Evolutionary conservation across 2,329 filamentous ascomycete species (phyloP), one percentile per base, ranked within the genome.

Genomic region (Trichoderma gracile): DNA sequence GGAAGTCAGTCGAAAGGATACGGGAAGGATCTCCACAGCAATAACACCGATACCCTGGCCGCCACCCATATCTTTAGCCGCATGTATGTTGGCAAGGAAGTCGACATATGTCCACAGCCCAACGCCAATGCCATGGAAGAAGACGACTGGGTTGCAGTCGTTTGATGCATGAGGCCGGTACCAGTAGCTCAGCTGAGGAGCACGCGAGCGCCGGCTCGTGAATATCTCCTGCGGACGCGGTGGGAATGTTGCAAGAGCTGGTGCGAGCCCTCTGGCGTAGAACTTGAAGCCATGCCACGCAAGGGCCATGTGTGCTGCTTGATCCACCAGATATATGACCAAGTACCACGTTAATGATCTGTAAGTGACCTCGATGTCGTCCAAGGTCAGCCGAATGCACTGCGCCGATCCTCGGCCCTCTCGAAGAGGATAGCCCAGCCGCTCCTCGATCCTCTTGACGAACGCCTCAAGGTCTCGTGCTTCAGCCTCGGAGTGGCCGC

Each of bases 61-160:
- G 0, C 69, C 63, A 1, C 67, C 68, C 3, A 69, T 67, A 5
- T 66, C 68, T 1, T 68, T 70, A n/a, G 71, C 69, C 4, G 70
- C 66, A 67, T 81, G 79, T 45, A 90, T 74, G 56, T 82, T 80
- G 40, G 75, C 72, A 1, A 91, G 76, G 70, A 89, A 89, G 17
- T 76, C 73, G 14, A 81, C 77, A 69, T 91, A 89, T 0, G 87
- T 83, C 71, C 84, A 84, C 2, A 91, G 80, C 0, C 89, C 89
- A 64, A 91, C 80, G 47, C 89, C 88, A 55, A 91, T 89, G 17
- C 89, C 89, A 69, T 91, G 89, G 54, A 91, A 80, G 74, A 90
- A 91, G 4, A 92, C 74, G 8, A 91, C 75, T 0, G 89, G 89
- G 0, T 84, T 75, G 58, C 80, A 80, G 8, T 67, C 66, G 5